Percentiles rank a stretch among this genome's conserved stretches.
phyloP scores from a whole-genome alignment of 2,329 filamentous ascomycete genomes.

The Penicillium sp. region DNA sequence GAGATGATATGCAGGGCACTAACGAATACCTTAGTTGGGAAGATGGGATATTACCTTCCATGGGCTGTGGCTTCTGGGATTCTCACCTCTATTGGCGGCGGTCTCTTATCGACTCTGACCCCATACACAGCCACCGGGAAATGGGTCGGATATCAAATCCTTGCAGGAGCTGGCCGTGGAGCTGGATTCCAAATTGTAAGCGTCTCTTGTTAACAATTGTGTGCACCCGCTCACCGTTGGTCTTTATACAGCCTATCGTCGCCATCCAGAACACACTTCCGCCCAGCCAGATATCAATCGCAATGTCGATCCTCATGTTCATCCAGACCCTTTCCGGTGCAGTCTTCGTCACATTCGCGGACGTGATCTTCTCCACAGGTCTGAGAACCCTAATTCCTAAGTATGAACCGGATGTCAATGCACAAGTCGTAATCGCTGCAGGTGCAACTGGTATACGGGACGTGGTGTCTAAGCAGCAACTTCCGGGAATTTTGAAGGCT shows the following conservation, averaged over 20 bases:
- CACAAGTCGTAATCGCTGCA: conserved; percentile 42
- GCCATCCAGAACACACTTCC: conserved; percentile 46
- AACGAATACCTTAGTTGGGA: conserved; percentile 25
- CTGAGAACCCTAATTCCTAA: conserved; percentile 39
- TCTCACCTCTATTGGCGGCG: conserved; percentile 39
- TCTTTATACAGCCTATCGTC: conserved; percentile 40
- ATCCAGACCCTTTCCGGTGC: conserved; percentile 48
- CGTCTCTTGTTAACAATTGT: background rate
- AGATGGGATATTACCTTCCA: conserved; percentile 42
- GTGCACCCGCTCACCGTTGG: background rate
- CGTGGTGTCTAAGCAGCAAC: conserved; percentile 34
- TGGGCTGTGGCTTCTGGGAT: conserved; percentile 26
- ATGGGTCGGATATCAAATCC: conserved; percentile 55
- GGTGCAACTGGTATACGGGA: conserved; percentile 50
- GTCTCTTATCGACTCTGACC: conserved; percentile 49
- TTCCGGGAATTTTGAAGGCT: conserved; percentile 37
- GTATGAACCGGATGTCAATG: conserved; percentile 42
- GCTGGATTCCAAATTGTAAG: conserved; percentile 31
- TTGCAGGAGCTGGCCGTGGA: conserved; percentile 51
- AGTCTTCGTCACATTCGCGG: conserved; percentile 57
- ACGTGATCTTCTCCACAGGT: conserved; percentile 54
- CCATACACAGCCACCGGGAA: conserved; percentile 40
- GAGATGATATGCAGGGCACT: background rate
- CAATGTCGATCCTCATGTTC: conserved; percentile 48
- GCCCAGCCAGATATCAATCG: conserved; percentile 43